Conservation (phyloP, 2,329 filamentous ascomycete genomes). For the Tympanopsis confertula region DNA sequence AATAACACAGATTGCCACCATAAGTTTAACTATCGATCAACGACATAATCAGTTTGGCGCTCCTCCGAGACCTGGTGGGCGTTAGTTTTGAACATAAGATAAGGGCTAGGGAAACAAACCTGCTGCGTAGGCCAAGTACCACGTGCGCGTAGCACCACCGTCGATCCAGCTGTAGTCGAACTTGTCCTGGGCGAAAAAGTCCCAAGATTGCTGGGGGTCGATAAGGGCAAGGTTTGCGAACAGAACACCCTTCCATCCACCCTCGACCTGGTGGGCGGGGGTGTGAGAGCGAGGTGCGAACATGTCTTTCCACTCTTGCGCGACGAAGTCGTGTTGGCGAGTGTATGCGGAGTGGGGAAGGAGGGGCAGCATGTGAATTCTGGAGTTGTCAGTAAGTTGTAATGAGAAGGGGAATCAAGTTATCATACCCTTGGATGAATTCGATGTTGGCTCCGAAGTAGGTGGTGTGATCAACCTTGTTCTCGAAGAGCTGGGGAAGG, state of each 20-base stretch:
- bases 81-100: background rate
- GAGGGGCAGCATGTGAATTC: slow-evolving; percentile 56
- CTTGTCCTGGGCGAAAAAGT: slow-evolving; percentile 40
- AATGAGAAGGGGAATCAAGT: background rate
- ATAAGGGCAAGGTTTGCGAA: slow-evolving; percentile 49
- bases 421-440: slow-evolving; percentile 32
- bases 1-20: too few species aligned
- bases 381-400: slow-evolving; percentile 15
- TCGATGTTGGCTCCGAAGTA: slow-evolving; percentile 45
- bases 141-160: slow-evolving; percentile 44
- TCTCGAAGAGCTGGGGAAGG: slow-evolving; percentile 47
- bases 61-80: background rate
- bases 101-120: slow-evolving; percentile 19
- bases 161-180: slow-evolving; percentile 43
- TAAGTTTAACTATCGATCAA: too few species aligned
- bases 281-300: slow-evolving; percentile 26
- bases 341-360: slow-evolving; percentile 39
- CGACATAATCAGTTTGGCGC: background rate
- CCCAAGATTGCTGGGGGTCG: slow-evolving; percentile 37
- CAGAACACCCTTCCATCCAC: slow-evolving; percentile 52
- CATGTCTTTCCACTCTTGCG: slow-evolving; percentile 45
- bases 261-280: slow-evolving; percentile 31
- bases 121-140: slow-evolving; percentile 46
- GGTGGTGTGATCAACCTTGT: slow-evolving; percentile 54
- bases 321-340: slow-evolving; percentile 39